Evolutionary conservation across 169 alveolate species (phyloP).

Genomic region (Plasmodium relictum): DNA sequence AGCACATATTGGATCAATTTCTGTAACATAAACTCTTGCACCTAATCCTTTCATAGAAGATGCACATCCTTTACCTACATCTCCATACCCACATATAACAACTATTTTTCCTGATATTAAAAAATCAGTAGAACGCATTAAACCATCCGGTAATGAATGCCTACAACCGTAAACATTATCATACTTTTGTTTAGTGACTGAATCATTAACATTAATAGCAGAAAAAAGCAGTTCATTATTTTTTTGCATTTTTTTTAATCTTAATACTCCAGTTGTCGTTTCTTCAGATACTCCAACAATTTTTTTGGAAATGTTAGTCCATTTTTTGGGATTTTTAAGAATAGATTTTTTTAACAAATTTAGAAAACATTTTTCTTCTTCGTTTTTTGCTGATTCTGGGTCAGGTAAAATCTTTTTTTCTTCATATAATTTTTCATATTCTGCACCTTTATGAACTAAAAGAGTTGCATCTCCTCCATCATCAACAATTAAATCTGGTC

Average conservation of each 20-base stretch:
- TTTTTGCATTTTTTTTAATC: conserved; percentile 92
- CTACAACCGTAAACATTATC: conserved; percentile 99
- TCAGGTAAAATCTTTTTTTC: conserved; percentile 79
- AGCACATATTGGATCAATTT: conserved; percentile 99
- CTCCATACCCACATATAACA: conserved; percentile 98
- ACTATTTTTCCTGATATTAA: conserved; percentile 98
- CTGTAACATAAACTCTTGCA: conserved; percentile 97
- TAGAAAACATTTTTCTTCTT: conserved; percentile 83
- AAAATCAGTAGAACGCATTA: conserved; percentile 98
- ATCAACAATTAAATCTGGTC: conserved; percentile 97
- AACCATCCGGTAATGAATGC: conserved; percentile 97
- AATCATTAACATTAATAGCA: conserved; percentile 97
- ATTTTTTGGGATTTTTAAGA: conserved; percentile 90
- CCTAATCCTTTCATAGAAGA: conserved; percentile 97
- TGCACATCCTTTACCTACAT: conserved; percentile 99
- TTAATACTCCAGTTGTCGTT: conserved; percentile 98
- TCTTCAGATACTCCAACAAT: conserved; percentile 98
- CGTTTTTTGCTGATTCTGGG: conserved; percentile 79
- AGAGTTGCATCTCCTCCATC: conserved; percentile 99
- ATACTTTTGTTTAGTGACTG: conserved; percentile 98
- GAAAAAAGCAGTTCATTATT: conserved; percentile 94
- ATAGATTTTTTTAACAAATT: conserved; percentile 90
- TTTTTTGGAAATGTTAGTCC: conserved; percentile 92
- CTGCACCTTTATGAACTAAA: conserved; percentile 94
- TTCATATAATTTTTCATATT: conserved; percentile 87